phyloP scores from a whole-genome alignment of 179 eudicot species.

The Heliamphora pulchella region DNA sequence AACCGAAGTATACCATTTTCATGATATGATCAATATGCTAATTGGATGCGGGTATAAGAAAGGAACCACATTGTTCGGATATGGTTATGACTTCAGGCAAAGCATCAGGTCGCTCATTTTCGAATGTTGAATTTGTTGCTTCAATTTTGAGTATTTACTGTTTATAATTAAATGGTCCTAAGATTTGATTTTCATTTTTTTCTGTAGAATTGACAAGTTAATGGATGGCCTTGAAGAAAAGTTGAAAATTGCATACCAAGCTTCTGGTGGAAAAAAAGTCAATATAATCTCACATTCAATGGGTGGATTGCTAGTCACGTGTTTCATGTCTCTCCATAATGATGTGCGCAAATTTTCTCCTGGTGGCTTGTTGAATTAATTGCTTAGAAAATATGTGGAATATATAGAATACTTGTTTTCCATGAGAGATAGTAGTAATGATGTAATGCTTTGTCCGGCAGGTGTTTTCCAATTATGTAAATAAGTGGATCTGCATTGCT shows the following conservation, averaged over 20 bases:
- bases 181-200: not conserved
- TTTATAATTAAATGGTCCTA: not conserved
- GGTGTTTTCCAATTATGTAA: slow-evolving; percentile 82
- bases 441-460: slow-evolving; percentile 26
- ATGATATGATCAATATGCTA: slow-evolving; percentile 94
- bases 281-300: slow-evolving; percentile 90
- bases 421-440: not conserved
- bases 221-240: slow-evolving; percentile 78
- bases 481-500: slow-evolving; percentile 89
- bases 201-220: slow-evolving; percentile 59
- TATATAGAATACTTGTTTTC: not conserved
- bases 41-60: slow-evolving; percentile 78
- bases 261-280: slow-evolving; percentile 83
- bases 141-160: not conserved
- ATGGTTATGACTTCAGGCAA: slow-evolving; percentile 96
- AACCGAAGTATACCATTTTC: slow-evolving; percentile 82
- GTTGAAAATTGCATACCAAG: slow-evolving; percentile 68
- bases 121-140: not conserved
- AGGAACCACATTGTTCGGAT: slow-evolving; percentile 93
- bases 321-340: slow-evolving; percentile 68
- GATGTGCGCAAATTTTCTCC: slow-evolving; percentile 47
- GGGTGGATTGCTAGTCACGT: slow-evolving; percentile 85
- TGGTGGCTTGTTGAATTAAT: slow-evolving; percentile 18
- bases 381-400: not conserved
- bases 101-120: slow-evolving; percentile 70